Base-by-base conservation (phyloP, 176 grass and related monocot genomes). In the Alloteropsis semialata region DNA sequence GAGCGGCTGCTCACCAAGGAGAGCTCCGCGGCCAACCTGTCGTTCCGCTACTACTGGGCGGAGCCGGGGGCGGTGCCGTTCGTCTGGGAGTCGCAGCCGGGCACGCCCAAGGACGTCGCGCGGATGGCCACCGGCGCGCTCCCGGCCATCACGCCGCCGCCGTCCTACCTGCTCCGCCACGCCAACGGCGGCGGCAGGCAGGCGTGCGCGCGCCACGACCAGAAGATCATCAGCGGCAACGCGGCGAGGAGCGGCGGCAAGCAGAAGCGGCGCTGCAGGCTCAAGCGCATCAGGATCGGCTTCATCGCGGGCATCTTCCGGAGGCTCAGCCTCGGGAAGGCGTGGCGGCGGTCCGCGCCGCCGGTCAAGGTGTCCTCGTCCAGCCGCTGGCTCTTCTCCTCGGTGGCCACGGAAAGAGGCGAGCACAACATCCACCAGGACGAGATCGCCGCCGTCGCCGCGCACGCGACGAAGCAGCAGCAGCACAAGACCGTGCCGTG, bases 1-100 rank as follows among this genome's bases (percentile, higher is more conserved):
- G 80, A 94, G 65, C 86, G 86, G 74, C 90, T 98, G 38, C 87
- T 98, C 79, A 82, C 92, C 88, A 98, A 89, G 90, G 92, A 94
- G 84, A 86, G 81, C 88, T 92, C 94, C 24, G 79, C 60, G 64
- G 72, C 86, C 37, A 88, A 76, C 78, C 90, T 82, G 25, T 94
- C 92, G 49, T 94, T 95, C 74, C 82, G 91, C 29, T 92, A 94
- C 88, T 89, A 96, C 58, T 84, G 90, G 66, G 86, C 90, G 15
- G 90, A 76, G 58, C 85, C 95, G 0, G 88, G 88, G 5, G 90
- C 95, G 10, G 90, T 97, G 61, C 95, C 95, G n/a, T 97, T 97
- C 81, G 18, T 84, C 9, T 97, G 95, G 95, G 95, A 97, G 93
- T 83, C 92, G 10, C 73, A 92, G 75, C 95, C 95, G 2, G 95